A percentile compares a stretch with the other conserved stretches of the same genome.
phyloP scores from a whole-genome alignment of 371 early-diverging fungal species.

The Saksenaea oblongispora region DNA sequence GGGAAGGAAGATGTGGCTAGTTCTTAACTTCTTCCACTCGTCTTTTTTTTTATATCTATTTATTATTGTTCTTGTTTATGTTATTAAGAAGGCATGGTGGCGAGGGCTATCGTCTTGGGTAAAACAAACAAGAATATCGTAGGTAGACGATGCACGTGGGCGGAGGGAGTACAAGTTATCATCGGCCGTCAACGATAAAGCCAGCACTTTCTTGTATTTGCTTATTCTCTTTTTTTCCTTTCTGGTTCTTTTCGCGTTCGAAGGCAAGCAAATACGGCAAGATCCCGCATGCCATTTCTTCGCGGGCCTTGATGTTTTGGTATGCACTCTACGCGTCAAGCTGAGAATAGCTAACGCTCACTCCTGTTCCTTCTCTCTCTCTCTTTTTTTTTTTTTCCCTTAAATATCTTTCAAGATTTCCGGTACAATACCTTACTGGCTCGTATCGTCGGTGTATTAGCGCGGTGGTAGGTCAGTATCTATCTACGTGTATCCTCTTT shows the following conservation, averaged over 20 bases:
- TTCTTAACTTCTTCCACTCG: neutral
- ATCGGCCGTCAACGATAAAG: neutral
- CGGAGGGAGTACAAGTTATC: constrained; percentile 2
- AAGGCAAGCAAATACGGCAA: neutral
- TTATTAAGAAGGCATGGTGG: too few relatives aligned
- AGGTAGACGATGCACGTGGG: neutral
- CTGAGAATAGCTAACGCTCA: neutral
- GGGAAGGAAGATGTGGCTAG: neutral
- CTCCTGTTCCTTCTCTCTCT: neutral
- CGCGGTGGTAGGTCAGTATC: constrained; percentile 3
- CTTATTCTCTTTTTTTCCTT: neutral
- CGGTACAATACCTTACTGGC: neutral
- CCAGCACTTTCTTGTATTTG: neutral
- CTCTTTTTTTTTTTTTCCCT: neutral
- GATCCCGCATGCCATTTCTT: too few relatives aligned
- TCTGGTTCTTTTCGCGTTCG: neutral
- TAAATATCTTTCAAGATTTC: neutral
- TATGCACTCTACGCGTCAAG: too few relatives aligned
- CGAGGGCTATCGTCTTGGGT: too few relatives aligned
- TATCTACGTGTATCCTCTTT: neutral
- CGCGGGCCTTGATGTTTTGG: too few relatives aligned
- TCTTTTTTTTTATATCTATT: neutral
- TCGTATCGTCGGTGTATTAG: neutral
- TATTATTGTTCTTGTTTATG: too few relatives aligned
- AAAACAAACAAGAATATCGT: neutral